phyloP scores from a whole-genome alignment of 2,329 filamentous ascomycete genomes.

The Pseudogymnoascus sp. region DNA sequence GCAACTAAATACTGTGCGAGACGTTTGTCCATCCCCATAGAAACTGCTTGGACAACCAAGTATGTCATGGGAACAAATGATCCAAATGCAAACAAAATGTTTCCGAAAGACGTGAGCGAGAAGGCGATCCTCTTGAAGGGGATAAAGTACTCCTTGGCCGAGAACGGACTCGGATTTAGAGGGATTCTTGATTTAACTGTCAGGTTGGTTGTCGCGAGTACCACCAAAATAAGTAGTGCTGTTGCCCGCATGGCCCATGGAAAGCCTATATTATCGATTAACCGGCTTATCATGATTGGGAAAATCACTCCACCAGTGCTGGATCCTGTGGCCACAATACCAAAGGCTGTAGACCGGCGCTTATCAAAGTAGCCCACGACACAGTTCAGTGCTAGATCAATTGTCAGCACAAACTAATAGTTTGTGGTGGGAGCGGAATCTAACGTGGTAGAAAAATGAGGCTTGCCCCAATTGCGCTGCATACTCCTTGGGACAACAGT shows the following conservation, averaged over 20 bases:
- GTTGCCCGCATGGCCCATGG: constrained; percentile 48
- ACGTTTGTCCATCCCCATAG: constrained; percentile 36
- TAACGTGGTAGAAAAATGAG: constrained; percentile 27
- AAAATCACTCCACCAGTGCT: constrained; percentile 48
- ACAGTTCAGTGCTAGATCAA: constrained; percentile 32
- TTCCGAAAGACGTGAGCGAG: constrained; percentile 28
- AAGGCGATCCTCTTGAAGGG: constrained; percentile 31
- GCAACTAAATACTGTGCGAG: constrained; percentile 44
- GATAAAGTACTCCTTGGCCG: constrained; percentile 23
- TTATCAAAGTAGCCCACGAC: constrained; percentile 21
- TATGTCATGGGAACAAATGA: constrained; percentile 45
- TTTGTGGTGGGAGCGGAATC: background rate
- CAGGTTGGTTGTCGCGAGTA: constrained; percentile 41
- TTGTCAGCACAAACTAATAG: background rate
- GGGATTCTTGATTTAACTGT: constrained; percentile 42
- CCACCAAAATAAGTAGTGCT: constrained; percentile 45
- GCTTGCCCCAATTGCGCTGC: constrained; percentile 35
- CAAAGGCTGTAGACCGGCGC: constrained; percentile 36
- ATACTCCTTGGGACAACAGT: constrained; percentile 34
- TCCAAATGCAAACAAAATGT: constrained; percentile 38
- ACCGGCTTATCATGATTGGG: constrained; percentile 48
- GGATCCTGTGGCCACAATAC: constrained; percentile 38
- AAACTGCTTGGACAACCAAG: constrained; percentile 32
- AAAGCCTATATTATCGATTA: constrained; percentile 45
- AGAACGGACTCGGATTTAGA: constrained; percentile 26